Conservation (phyloP, 257 asterid species). For the Gentiana dahurica region DNA sequence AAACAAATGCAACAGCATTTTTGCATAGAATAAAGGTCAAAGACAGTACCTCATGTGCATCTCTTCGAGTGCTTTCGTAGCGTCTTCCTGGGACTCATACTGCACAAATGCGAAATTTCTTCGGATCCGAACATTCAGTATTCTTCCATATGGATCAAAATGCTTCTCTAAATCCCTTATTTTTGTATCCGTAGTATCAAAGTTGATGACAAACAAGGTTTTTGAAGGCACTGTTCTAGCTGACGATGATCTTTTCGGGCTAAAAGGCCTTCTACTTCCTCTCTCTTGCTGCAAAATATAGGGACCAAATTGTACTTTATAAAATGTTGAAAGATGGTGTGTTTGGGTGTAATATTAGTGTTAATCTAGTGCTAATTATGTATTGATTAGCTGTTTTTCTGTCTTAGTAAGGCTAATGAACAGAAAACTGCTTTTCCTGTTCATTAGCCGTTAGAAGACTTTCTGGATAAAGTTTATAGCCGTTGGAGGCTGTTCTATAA, state of each 20-base stretch:
- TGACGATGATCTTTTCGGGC: conserved; percentile 57
- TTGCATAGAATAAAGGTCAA: neutral
- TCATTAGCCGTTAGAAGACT: too few relatives aligned
- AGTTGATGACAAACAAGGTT: conserved; percentile 79
- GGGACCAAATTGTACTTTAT: neutral
- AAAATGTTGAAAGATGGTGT: too few relatives aligned
- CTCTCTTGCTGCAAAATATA: conserved; percentile 69
- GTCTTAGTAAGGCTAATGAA: too few relatives aligned
- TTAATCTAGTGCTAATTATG: too few relatives aligned
- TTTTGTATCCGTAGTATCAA: conserved; percentile 73
- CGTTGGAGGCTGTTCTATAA: too few relatives aligned
- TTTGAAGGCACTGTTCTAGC: conserved; percentile 64
- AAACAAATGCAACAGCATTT: neutral
- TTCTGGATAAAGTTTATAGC: too few relatives aligned
- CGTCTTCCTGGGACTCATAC: conserved; percentile 72
- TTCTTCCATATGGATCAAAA: conserved; percentile 67
- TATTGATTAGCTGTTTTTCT: too few relatives aligned
- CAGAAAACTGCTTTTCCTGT: too few relatives aligned
- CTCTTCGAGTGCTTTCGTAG: conserved; percentile 70
- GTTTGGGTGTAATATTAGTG: too few relatives aligned
- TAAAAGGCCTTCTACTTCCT: conserved; percentile 65
- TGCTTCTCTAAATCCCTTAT: conserved; percentile 75
- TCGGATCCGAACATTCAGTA: conserved; percentile 72
- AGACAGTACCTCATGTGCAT: conserved; percentile 54
- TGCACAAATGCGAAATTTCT: conserved; percentile 86